Evolutionary conservation across 257 asterid genomes (phyloP), one percentile per base, ranked within the genome.

Genomic region (Solanum chaucha): DNA sequence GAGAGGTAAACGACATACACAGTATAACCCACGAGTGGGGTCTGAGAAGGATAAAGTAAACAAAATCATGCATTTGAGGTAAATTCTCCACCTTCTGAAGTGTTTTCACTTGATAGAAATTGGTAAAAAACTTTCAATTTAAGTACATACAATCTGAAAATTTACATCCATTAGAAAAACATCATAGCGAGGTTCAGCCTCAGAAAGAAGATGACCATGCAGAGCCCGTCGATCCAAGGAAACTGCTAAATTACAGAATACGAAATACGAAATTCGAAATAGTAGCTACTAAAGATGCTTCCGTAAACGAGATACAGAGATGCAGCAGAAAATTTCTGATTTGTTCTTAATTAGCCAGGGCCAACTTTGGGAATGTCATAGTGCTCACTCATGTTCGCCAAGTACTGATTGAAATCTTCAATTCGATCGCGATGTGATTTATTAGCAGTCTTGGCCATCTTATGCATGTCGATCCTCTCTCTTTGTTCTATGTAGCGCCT

Each of bases 321-420:
- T 80, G 41, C 17, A 48, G 28, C 17, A 41, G n/a, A 12, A 80
- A 46, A 44, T 0, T 80, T 80, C 68, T 17, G 67, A 46, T 26
- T 0, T 80, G 41, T 46, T 28, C 67, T 17, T 28, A 48, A 83
- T 94, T 90, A 97, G 88, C 99, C 99, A 3, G 98, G 98, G 36
- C 98, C 99, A 38, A 95, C 99, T 90, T 96, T 96, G 51, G 99
- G 98, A 28, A 96, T 96, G 94, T 96, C 99, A 51, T 94, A 97
- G 88, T 97, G 99, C 95, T 97, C 99, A 2, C 99, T 97, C 98
- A 97, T 94, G 89, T 97, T 95, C 5, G 99, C 99, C 72, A 97
- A 95, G 86, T 97, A 97, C 93, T 95, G 99, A 83, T 97, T 97
- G 95, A 97, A 97, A 88, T 97, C 99, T 91, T 93, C 88, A 28